Conservation (phyloP, 768 basidiomycete genomes). For the Pleurotus citrinopileatus region DNA sequence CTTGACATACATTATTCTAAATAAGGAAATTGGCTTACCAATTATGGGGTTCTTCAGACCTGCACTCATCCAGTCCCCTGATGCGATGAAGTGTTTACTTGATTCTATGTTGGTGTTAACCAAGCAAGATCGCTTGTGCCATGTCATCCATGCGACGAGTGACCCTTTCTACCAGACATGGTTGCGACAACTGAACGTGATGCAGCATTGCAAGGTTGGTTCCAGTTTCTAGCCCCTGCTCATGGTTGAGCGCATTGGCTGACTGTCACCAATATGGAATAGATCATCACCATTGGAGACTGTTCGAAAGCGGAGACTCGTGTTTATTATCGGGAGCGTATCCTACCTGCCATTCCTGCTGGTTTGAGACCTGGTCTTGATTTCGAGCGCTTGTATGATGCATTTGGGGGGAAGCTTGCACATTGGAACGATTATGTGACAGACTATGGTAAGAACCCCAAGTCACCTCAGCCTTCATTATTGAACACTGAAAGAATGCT, state of each 20-base stretch:
- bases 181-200: conserved; percentile 75
- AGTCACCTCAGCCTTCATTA: background rate
- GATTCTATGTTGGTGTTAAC: conserved; percentile 86
- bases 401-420: conserved; percentile 81
- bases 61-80: conserved; percentile 69
- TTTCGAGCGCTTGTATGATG: conserved; percentile 74
- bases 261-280: background rate
- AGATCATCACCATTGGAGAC: conserved; percentile 81
- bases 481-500: background rate
- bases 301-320: conserved; percentile 71
- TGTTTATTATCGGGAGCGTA: conserved; percentile 58
- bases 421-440: conserved; percentile 82
- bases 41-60: conserved; percentile 40
- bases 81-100: conserved; percentile 80
- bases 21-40: background rate
- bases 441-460: conserved; percentile 67
- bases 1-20: background rate
- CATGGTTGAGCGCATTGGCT: background rate
- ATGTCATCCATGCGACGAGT: conserved; percentile 79
- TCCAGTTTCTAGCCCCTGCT: background rate
- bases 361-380: conserved; percentile 48
- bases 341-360: conserved; percentile 72
- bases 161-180: conserved; percentile 86
- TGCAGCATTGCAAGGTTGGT: conserved; percentile 77
- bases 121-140: conserved; percentile 83